Conservation (phyloP, 345 rosid species). For the Kernera saxatilis region DNA sequence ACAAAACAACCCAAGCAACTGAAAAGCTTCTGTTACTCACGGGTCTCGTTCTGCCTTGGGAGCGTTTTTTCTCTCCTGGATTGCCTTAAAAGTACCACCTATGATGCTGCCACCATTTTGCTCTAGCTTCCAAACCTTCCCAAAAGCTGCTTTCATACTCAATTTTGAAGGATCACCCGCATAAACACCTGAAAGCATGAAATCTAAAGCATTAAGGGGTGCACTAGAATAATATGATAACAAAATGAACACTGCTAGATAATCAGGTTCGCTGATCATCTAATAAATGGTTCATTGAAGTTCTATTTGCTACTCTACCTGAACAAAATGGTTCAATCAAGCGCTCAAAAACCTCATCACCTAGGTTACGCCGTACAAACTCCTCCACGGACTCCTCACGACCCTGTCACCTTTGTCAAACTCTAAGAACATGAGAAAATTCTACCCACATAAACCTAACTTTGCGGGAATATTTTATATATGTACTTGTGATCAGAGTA, state of each 20-base stretch:
- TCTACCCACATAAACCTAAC: neutral
- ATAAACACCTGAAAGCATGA: conserved; percentile 63
- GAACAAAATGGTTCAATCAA: conserved; percentile 97
- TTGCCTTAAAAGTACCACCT: conserved; percentile 76
- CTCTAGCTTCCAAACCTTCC: conserved; percentile 94
- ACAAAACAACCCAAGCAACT: neutral
- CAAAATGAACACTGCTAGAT: neutral
- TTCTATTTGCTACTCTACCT: conserved; percentile 35
- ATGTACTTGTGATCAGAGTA: conserved; percentile 23
- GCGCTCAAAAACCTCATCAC: conserved; percentile 90
- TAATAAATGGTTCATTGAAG: neutral
- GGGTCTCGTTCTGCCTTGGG: conserved; percentile 69
- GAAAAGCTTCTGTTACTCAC: conserved; percentile 43
- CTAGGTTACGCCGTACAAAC: conserved; percentile 93
- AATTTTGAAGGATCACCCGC: conserved; percentile 90
- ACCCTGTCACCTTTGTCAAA: conserved; percentile 89
- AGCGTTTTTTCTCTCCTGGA: conserved; percentile 65
- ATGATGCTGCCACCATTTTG: conserved; percentile 80
- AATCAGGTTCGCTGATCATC: neutral
- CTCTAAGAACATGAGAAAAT: conserved; percentile 41
- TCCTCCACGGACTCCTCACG: conserved; percentile 92
- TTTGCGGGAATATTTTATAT: neutral
- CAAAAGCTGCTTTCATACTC: conserved; percentile 97
- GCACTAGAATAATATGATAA: neutral
- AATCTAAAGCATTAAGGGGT: neutral